A percentile compares a stretch with the other conserved stretches of the same genome.
phyloP scores from a whole-genome alignment of 208 protist genomes.

The Herpetomonas muscarum region DNA sequence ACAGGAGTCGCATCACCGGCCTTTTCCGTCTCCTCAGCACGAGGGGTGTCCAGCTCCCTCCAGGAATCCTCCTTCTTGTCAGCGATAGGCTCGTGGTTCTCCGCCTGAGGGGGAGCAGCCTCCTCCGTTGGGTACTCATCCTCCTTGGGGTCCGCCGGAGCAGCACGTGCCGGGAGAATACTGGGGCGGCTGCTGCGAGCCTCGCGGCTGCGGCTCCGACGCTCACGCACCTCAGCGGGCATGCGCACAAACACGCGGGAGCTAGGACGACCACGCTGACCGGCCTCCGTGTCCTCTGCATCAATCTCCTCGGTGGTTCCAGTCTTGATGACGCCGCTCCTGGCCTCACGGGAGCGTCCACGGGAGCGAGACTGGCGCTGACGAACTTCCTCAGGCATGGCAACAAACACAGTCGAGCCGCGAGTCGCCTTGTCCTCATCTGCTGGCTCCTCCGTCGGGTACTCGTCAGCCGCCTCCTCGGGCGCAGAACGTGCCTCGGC shows the following conservation, averaged over 20 bases:
- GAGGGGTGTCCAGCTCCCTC: too few relatives aligned
- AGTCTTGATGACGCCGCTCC: background rate
- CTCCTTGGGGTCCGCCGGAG: background rate
- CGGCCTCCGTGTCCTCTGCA: background rate
- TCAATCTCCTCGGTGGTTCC: background rate
- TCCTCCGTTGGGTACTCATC: background rate
- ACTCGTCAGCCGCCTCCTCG: background rate
- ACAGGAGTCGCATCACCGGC: background rate
- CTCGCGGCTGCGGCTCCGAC: conserved; percentile 13
- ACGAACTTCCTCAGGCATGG: conserved; percentile 7
- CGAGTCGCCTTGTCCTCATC: background rate
- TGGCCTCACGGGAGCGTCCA: background rate
- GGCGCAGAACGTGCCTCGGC: background rate
- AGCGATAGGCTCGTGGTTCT: too few relatives aligned
- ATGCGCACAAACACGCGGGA: conserved; percentile 18
- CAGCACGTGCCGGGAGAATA: background rate
- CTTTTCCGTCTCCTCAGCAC: too few relatives aligned
- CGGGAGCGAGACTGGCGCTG: background rate
- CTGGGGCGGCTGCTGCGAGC: conserved; percentile 3
- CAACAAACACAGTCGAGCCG: background rate
- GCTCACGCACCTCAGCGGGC: conserved; percentile 16
- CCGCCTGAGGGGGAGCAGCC: background rate
- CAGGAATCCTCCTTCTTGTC: too few relatives aligned
- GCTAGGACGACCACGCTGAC: background rate
- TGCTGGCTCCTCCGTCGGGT: background rate